A percentile compares a stretch with the other conserved stretches of the same genome.
These are phyloP conservation scores for Plantago major DNA, from an alignment of 257 asterid species.

Conservation along the genomic window DNA sequence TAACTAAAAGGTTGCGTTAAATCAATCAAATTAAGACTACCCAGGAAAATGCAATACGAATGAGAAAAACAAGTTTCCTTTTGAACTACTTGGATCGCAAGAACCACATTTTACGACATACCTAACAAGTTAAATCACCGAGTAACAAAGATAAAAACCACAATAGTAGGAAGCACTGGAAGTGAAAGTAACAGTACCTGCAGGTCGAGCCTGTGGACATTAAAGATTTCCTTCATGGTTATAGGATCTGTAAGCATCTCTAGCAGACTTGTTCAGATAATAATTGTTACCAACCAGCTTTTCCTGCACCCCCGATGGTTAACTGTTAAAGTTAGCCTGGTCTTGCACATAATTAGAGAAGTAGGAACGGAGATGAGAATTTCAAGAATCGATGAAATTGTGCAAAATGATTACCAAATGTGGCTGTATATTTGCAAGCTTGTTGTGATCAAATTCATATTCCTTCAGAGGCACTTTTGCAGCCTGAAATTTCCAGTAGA, in stretches of 20 bases:
- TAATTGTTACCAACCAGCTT: constrained; percentile 66
- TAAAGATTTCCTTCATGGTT: constrained; percentile 90
- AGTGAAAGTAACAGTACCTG: constrained; percentile 41
- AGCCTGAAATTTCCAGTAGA: constrained; percentile 44
- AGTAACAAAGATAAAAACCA: too few species aligned
- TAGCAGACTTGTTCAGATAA: constrained; percentile 77
- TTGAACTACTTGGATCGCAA: too few species aligned
- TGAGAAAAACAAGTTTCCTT: too few species aligned
- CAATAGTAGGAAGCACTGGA: too few species aligned
- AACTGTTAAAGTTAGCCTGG: too few species aligned
- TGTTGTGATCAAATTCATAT: constrained; percentile 71
- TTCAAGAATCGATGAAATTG: neutral
- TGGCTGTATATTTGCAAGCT: constrained; percentile 67
- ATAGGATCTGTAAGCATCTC: constrained; percentile 89
- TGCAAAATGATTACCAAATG: constrained; percentile 57
- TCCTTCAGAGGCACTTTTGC: constrained; percentile 91
- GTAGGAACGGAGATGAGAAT: neutral
- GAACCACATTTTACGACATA: too few species aligned
- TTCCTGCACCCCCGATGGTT: constrained; percentile 40
- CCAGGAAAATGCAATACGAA: too few species aligned
- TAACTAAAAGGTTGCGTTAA: too few species aligned
- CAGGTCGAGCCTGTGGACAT: constrained; percentile 75
- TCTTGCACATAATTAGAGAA: neutral
- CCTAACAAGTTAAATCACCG: neutral
- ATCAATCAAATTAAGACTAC: too few species aligned